These are phyloP conservation scores for Penicillium steckii DNA, from an alignment of 495 filamentous ascomycete genomes.

Conservation along the genomic window DNA sequence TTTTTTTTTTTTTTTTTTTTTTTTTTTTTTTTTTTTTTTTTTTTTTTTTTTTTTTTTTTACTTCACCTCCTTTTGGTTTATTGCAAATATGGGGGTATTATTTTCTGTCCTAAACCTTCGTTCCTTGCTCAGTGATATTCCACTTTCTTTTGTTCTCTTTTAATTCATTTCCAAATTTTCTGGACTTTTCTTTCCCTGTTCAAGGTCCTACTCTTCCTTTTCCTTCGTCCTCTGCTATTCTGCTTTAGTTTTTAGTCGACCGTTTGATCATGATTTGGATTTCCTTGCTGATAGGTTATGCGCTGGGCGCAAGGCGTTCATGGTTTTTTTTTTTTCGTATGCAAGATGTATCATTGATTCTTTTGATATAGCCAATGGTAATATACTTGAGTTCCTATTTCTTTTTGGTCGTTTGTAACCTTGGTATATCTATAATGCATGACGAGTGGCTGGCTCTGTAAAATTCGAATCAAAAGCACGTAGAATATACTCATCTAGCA, in stretches of 20 bases:
- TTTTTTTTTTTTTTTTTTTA: no score
- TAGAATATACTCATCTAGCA: no score
- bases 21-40: constrained; percentile 2
- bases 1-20: neutral
- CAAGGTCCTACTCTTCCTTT: no score
- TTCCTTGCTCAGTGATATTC: neutral
- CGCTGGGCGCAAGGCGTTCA: neutral
- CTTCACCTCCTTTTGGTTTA: no score
- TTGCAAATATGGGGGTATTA: no score
- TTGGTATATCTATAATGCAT: no score
- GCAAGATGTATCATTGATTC: neutral
- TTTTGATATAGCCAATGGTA: neutral
- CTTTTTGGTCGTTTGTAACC: no score
- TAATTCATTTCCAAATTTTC: neutral
- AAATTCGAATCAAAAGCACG: no score
- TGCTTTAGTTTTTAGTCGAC: no score
- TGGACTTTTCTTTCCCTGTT: neutral
- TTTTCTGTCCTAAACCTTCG: neutral
- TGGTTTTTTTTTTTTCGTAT: neutral
- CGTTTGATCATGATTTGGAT: neutral
- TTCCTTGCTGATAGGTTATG: neutral
- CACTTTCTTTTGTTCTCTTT: neutral
- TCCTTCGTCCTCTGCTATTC: neutral
- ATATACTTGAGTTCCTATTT: neutral
- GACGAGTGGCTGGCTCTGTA: no score